A percentile compares a stretch with the other conserved stretches of the same genome.
Evolutionary conservation across 768 basidiomycete genomes (phyloP).

Genomic region (Termitomyces sp.): DNA sequence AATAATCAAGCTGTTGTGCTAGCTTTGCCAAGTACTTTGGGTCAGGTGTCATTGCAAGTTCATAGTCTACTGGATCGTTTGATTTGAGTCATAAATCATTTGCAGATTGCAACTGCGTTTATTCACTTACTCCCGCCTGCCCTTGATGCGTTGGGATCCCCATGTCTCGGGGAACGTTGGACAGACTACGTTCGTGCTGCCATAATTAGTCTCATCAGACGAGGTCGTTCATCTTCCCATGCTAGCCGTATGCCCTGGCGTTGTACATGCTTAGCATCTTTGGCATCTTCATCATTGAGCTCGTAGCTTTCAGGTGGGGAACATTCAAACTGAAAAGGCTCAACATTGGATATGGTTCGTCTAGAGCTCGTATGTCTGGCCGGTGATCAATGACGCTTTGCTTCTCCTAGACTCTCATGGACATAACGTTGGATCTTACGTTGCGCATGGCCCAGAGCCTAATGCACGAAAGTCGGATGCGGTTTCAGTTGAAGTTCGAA

Average conservation of each 20-base stretch:
- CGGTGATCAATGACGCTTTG: neutral
- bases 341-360: slow-evolving; percentile 58
- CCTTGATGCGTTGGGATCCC: neutral
- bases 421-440: slow-evolving; percentile 52
- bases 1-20: neutral
- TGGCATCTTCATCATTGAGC: slow-evolving; percentile 76
- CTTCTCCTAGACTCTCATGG: slow-evolving; percentile 55
- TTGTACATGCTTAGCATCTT: slow-evolving; percentile 81
- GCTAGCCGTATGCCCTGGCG: slow-evolving; percentile 76
- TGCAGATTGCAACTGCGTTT: neutral
- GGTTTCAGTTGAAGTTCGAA: neutral
- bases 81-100: neutral
- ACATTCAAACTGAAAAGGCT: slow-evolving; percentile 61
- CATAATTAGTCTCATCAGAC: neutral
- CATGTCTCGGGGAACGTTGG: neutral
- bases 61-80: neutral
- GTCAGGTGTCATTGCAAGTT: neutral
- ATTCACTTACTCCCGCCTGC: neutral
- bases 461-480: neutral
- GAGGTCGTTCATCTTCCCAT: neutral
- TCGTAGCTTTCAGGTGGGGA: slow-evolving; percentile 86
- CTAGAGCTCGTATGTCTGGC: neutral
- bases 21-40: neutral
- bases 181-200: neutral
- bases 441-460: slow-evolving; percentile 56